A percentile compares a stretch with the other conserved stretches of the same genome.
phyloP scores from a whole-genome alignment of 805 yeast species.

The Candida ipomoeae region DNA sequence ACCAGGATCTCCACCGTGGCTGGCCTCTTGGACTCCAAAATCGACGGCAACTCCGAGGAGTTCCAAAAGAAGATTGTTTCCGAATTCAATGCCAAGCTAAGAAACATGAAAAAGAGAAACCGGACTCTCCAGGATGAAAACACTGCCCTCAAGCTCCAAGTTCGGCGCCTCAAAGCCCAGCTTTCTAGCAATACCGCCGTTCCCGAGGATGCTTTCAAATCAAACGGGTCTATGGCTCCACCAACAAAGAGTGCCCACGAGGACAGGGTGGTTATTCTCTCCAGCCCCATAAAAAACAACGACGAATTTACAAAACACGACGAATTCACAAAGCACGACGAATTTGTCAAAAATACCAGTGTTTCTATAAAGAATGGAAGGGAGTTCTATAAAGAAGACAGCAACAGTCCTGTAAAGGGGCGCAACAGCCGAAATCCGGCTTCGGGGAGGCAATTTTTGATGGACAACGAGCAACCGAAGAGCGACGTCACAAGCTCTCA shows the following conservation, averaged over 20 bases:
- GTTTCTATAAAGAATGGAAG: conserved; percentile 7
- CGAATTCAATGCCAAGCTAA: conserved; percentile 17
- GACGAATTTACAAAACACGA: background rate
- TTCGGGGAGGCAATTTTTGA: background rate
- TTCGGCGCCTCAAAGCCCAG: conserved; percentile 5
- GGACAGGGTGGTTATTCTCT: conserved; percentile 8
- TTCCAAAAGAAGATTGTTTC: conserved; percentile 11
- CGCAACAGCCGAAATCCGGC: background rate
- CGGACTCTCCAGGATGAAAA: conserved; percentile 11
- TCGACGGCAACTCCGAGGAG: conserved; percentile 1
- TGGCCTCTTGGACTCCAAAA: conserved; percentile 4
- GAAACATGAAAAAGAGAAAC: conserved; percentile 10
- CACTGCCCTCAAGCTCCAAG: conserved; percentile 5
- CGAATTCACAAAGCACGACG: too few species aligned
- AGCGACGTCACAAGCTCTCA: conserved; percentile 18
- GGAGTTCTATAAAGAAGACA: background rate
- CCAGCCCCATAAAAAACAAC: conserved; percentile 14
- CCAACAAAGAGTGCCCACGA: background rate
- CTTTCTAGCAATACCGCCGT: background rate
- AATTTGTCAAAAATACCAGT: too few species aligned
- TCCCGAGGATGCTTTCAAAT: conserved; percentile 6
- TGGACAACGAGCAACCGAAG: background rate
- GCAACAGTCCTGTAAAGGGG: background rate
- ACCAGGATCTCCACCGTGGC: conserved; percentile 10
- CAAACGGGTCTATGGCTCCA: conserved; percentile 5